Conservation (phyloP, 1,139 yeast species). For the Yamadazyma taylorii region DNA sequence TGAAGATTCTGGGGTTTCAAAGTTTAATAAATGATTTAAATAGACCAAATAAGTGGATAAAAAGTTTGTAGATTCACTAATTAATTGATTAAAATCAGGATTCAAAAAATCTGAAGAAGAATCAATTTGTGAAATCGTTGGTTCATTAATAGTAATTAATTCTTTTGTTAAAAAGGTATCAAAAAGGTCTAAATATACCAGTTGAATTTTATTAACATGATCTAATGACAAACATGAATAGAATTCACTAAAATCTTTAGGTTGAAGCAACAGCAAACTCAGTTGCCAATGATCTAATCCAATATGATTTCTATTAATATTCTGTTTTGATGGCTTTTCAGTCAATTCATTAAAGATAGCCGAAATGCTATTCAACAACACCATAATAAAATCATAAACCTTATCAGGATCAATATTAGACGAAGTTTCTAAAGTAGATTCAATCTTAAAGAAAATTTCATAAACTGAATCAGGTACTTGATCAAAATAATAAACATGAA, state of each 20-base stretch:
- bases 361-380: conserved; percentile 33
- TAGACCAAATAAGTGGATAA: conserved; percentile 34
- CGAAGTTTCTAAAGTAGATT: conserved; percentile 29
- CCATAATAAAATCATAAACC: conserved; percentile 26
- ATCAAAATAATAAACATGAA: conserved; percentile 74
- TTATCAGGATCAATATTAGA: conserved; percentile 16
- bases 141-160: conserved; percentile 14
- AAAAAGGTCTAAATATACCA: conserved; percentile 35
- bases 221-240: conserved; percentile 19
- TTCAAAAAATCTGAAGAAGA: conserved; percentile 21
- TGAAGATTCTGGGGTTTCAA: conserved; percentile 23
- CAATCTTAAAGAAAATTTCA: conserved; percentile 49
- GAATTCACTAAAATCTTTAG: conserved; percentile 16
- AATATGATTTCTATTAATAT: conserved; percentile 42
- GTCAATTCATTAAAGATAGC: conserved; percentile 33
- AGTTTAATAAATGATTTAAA: conserved; percentile 32
- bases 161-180: conserved; percentile 35
- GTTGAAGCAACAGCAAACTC: conserved; percentile 36
- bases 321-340: conserved; percentile 24
- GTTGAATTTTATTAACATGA: conserved; percentile 33
- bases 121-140: conserved; percentile 2
- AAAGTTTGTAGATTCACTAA: conserved; percentile 37
- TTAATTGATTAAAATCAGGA: conserved; percentile 42
- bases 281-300: conserved; percentile 46
- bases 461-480: conserved; percentile 76